Percentiles rank a stretch among this genome's conserved stretches.
These are phyloP conservation scores for Athelia psychrophila DNA, from an alignment of 1,284 basidiomycete genomes.

Conservation along the genomic window DNA sequence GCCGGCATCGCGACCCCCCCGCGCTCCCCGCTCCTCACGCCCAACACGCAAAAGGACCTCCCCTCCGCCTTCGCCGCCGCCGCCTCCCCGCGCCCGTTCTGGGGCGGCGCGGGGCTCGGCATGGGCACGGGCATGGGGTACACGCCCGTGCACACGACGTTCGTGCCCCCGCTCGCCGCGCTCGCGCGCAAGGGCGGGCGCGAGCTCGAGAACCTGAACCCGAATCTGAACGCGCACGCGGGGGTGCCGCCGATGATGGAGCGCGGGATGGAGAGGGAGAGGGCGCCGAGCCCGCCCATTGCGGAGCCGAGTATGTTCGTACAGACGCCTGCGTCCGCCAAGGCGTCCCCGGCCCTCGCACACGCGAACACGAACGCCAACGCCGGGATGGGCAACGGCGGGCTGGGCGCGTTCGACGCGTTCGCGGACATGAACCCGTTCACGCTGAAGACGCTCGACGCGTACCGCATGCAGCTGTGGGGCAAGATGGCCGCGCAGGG, in stretches of 20 bases:
- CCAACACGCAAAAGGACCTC: constrained; percentile 85
- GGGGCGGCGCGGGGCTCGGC: constrained; percentile 62
- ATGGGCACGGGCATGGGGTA: constrained; percentile 58
- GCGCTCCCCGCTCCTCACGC: constrained; percentile 45
- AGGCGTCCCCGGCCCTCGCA: constrained; percentile 2
- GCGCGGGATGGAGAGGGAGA: constrained; percentile 8
- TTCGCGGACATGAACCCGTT: constrained; percentile 79
- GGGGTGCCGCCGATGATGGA: constrained; percentile 5
- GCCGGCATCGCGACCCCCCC: constrained; percentile 13
- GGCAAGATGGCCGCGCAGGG: constrained; percentile 62
- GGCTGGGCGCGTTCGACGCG: constrained; percentile 51
- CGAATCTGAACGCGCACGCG: constrained; percentile 51
- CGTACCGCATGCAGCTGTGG: constrained; percentile 87
- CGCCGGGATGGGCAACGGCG: constrained; percentile 23
- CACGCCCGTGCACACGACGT: constrained; percentile 83
- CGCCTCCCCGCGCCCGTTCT: constrained; percentile 51
- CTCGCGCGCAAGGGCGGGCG: constrained; percentile 16
- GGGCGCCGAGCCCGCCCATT: constrained; percentile 9
- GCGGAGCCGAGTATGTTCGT: constrained; percentile 1
- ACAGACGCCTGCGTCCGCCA: constrained; percentile 9
- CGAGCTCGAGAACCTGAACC: constrained; percentile 84
- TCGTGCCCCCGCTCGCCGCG: constrained; percentile 55
- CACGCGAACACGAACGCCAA: constrained; percentile 9
- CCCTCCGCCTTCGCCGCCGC: constrained; percentile 49
- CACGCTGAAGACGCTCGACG: constrained; percentile 80